Percentiles rank a stretch among this genome's conserved stretches.
These are phyloP conservation scores for Russula lepida DNA, from an alignment of 768 basidiomycete genomes.

Conservation along the genomic window DNA sequence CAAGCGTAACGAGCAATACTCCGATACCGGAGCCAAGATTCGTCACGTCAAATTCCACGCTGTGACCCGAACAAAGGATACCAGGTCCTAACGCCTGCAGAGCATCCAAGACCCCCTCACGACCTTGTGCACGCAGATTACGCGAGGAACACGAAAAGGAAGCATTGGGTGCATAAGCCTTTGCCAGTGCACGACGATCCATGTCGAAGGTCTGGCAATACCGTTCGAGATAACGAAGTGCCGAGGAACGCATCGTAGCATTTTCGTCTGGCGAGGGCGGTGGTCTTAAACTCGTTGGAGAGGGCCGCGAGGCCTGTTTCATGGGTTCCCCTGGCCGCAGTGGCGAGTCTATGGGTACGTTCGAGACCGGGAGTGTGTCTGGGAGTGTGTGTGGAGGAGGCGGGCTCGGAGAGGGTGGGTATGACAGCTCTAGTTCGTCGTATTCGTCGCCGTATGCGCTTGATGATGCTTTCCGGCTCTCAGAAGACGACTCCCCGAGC, in stretches of 20 bases:
- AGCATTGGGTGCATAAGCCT: conserved; percentile 6
- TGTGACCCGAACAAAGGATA: background rate
- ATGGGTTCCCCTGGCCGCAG: background rate
- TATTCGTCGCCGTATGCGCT: conserved; percentile 1
- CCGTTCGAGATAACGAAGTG: conserved; percentile 3
- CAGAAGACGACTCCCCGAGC: background rate
- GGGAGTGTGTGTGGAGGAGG: background rate
- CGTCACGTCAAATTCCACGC: conserved; percentile 11
- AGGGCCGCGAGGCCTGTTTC: background rate
- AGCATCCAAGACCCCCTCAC: background rate
- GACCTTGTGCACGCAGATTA: conserved; percentile 4
- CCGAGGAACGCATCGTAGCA: background rate
- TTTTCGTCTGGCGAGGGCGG: background rate
- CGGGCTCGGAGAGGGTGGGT: background rate
- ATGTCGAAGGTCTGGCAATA: conserved; percentile 13
- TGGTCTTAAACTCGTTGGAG: background rate
- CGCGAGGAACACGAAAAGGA: conserved; percentile 11
- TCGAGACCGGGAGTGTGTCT: background rate
- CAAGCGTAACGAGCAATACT: conserved; percentile 8
- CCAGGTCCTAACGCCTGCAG: background rate
- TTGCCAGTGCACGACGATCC: conserved; percentile 8
- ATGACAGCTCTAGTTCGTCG: conserved; percentile 11
- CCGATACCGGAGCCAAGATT: background rate
- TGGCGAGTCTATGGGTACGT: background rate
- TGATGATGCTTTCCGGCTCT: background rate